A percentile compares a stretch with the other conserved stretches of the same genome.
Conservation (phyloP, 306 rosid species). For the Ormosia semicastrata region DNA sequence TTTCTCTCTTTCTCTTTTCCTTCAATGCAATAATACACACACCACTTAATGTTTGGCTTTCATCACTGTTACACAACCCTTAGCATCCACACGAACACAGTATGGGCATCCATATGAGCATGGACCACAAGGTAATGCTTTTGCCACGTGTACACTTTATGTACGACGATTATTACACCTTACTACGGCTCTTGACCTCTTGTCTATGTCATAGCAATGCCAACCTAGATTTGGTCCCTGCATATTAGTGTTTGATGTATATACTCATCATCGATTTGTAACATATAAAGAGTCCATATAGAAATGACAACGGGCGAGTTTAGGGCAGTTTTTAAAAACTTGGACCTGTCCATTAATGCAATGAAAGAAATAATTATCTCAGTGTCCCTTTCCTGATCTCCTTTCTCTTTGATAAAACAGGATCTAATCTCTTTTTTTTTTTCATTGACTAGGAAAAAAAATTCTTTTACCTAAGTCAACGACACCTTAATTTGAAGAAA, state of each 20-base stretch:
- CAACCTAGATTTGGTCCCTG: conserved; percentile 36
- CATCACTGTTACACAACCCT: conserved; percentile 19
- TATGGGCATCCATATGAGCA: conserved; percentile 40
- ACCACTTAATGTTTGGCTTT: conserved; percentile 17
- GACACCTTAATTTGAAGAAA: neutral
- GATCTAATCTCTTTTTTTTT: neutral
- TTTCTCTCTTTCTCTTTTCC: neutral
- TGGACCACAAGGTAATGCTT: conserved; percentile 39
- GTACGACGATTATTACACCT: conserved; percentile 33
- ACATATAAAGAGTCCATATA: conserved; percentile 1
- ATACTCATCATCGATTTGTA: neutral
- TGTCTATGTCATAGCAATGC: conserved; percentile 33
- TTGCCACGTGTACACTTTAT: conserved; percentile 37
- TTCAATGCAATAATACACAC: conserved; percentile 16
- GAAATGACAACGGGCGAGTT: conserved; percentile 3
- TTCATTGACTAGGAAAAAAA: neutral
- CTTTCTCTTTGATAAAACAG: neutral
- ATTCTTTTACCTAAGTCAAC: neutral
- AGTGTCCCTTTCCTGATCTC: conserved; percentile 5
- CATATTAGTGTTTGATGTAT: conserved; percentile 17
- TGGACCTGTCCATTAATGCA: conserved; percentile 25
- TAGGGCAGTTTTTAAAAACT: neutral
- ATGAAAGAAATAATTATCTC: neutral
- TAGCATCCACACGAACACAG: conserved; percentile 37
- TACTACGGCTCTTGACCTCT: conserved; percentile 25